Conservation (phyloP, 495 filamentous ascomycete genomes). For the Astrocystis sublimbata region DNA sequence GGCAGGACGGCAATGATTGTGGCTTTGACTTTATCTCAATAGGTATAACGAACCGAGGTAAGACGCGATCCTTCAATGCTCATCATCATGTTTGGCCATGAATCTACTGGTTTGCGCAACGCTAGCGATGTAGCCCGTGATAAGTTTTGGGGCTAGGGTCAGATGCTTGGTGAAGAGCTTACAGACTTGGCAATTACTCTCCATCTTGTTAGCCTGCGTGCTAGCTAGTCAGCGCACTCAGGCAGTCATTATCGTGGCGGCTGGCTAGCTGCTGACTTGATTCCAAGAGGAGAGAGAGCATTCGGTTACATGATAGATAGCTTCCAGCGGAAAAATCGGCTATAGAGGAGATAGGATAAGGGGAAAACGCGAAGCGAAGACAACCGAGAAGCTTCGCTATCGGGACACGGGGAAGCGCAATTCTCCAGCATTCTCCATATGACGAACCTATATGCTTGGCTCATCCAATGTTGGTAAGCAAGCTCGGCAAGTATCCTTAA, state of each 20-base stretch:
- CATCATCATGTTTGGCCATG: too few species aligned
- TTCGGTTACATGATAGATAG: background rate
- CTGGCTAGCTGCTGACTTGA: slow-evolving; percentile 9
- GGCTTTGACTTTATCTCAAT: too few species aligned
- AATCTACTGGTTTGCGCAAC: background rate
- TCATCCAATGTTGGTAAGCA: background rate
- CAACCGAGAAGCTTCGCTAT: too few species aligned
- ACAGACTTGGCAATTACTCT: slow-evolving; percentile 13
- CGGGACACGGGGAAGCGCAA: background rate
- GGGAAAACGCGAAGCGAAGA: too few species aligned
- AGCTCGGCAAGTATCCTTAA: slow-evolving; percentile 1
- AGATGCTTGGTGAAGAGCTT: background rate
- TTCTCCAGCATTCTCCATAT: background rate
- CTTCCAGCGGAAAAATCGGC: too few species aligned
- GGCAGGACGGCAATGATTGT: too few species aligned
- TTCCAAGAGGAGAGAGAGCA: background rate
- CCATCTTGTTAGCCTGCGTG: background rate
- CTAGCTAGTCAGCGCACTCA: slow-evolving; percentile 14
- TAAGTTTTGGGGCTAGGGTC: background rate
- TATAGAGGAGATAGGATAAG: too few species aligned
- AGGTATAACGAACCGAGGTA: too few species aligned
- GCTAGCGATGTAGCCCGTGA: background rate
- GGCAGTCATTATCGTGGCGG: slow-evolving; percentile 5
- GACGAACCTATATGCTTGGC: background rate
- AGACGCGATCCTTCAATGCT: too few species aligned